Evolutionary conservation across 768 basidiomycete genomes (phyloP).

Genomic region (Amanita brunnescens): DNA sequence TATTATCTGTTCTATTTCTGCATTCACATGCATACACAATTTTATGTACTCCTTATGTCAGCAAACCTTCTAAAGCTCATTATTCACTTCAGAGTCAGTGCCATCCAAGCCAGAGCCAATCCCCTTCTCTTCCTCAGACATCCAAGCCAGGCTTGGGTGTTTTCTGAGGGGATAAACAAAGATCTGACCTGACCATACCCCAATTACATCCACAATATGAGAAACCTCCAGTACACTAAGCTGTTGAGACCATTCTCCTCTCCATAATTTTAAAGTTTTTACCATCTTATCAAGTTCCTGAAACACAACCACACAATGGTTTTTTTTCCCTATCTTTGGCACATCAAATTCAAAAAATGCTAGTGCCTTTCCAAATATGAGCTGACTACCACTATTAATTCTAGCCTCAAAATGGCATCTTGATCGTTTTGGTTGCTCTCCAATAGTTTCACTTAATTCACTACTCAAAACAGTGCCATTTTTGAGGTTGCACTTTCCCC

Average conservation of each 20-base stretch:
- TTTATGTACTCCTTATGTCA: background rate
- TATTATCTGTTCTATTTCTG: too few relatives aligned
- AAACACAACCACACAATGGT: background rate
- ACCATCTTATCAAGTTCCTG: background rate
- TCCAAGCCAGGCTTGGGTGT: background rate
- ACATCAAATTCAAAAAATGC: background rate
- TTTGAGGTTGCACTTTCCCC: background rate
- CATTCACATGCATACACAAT: too few relatives aligned
- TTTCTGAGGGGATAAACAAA: background rate
- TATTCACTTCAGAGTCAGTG: background rate
- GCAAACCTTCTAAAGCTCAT: background rate
- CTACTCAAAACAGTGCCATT: background rate
- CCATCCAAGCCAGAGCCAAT: background rate
- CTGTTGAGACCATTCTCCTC: background rate
- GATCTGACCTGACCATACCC: background rate
- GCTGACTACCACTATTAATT: background rate
- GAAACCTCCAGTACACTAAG: background rate
- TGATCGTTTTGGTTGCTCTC: background rate
- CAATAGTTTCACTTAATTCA: background rate
- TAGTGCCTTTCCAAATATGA: background rate
- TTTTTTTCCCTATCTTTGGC: background rate
- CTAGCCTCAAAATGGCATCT: conserved; percentile 2
- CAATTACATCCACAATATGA: background rate
- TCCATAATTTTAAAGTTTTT: background rate
- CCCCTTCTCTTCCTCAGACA: background rate